Evolutionary conservation across 306 rosid species (phyloP).

Genomic region (Casuarina cunninghamiana): DNA sequence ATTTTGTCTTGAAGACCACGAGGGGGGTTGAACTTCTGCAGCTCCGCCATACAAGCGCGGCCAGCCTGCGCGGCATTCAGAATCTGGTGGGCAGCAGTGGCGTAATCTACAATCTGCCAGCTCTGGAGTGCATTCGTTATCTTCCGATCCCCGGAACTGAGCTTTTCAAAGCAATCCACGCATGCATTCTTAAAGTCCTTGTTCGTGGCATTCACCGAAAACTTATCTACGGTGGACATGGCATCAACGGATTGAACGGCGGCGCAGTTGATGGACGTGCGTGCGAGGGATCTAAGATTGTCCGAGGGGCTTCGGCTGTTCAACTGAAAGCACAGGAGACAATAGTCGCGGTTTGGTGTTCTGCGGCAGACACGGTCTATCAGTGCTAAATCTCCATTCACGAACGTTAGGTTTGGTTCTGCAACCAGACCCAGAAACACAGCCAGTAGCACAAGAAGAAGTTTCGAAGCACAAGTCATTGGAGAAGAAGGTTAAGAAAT

Average conservation of each 20-base stretch:
- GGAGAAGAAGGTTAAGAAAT: too few species aligned
- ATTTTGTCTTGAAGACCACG: not conserved
- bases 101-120: not conserved
- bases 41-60: not conserved
- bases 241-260: not conserved
- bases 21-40: not conserved
- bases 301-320: not conserved
- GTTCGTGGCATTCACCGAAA: not conserved
- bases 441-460: not conserved
- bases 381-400: not conserved
- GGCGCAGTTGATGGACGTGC: not conserved
- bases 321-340: not conserved
- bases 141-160: not conserved
- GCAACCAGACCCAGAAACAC: not conserved
- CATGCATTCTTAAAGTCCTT: not conserved
- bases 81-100: not conserved
- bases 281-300: not conserved
- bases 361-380: not conserved
- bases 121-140: not conserved
- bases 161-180: not conserved
- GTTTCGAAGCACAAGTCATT: not conserved
- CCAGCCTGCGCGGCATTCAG: not conserved
- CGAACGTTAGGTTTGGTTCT: not conserved
- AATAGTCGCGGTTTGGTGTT: not conserved
- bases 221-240: not conserved